phyloP scores from a whole-genome alignment of 345 rosid species.

The Camelina sativa region DNA sequence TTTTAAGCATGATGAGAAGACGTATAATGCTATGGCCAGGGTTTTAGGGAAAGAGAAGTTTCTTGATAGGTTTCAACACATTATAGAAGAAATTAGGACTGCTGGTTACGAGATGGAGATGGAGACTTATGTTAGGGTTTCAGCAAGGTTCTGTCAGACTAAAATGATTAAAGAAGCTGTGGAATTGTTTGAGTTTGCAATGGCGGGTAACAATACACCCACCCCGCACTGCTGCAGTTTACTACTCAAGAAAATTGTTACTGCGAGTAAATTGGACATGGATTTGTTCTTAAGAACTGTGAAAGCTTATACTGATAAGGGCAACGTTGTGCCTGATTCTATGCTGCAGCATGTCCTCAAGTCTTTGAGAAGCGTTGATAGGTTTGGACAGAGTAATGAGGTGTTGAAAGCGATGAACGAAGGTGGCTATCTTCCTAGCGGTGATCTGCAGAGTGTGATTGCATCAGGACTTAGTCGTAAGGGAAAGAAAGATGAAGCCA shows the following conservation, averaged over 20 bases:
- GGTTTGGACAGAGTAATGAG: conserved; percentile 61
- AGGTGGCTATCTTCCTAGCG: conserved; percentile 52
- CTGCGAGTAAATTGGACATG: conserved; percentile 61
- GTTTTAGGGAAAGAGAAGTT: conserved; percentile 82
- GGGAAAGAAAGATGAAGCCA: conserved; percentile 58
- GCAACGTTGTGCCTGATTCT: conserved; percentile 59
- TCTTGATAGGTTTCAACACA: conserved; percentile 74
- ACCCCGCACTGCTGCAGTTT: conserved; percentile 45
- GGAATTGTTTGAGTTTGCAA: conserved; percentile 49
- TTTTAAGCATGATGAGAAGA: conserved; percentile 59
- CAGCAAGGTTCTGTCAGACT: conserved; percentile 44
- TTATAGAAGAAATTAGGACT: conserved; percentile 63
- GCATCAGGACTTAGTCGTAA: conserved; percentile 59
- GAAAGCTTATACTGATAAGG: conserved; percentile 56
- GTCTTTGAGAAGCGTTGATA: conserved; percentile 70
- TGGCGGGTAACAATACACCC: conserved; percentile 73
- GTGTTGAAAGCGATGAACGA: conserved; percentile 75
- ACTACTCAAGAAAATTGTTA: conserved; percentile 66
- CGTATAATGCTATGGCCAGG: conserved; percentile 75
- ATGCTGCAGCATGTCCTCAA: conserved; percentile 63
- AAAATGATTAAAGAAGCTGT: conserved; percentile 42
- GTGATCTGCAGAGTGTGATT: conserved; percentile 60
- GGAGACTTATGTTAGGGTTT: conserved; percentile 63
- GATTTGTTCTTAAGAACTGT: conserved; percentile 68
- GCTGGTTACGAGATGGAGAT: conserved; percentile 67